These are phyloP conservation scores for Endothia cerciana DNA, from an alignment of 2,329 filamentous ascomycete genomes.

Conservation along the genomic window DNA sequence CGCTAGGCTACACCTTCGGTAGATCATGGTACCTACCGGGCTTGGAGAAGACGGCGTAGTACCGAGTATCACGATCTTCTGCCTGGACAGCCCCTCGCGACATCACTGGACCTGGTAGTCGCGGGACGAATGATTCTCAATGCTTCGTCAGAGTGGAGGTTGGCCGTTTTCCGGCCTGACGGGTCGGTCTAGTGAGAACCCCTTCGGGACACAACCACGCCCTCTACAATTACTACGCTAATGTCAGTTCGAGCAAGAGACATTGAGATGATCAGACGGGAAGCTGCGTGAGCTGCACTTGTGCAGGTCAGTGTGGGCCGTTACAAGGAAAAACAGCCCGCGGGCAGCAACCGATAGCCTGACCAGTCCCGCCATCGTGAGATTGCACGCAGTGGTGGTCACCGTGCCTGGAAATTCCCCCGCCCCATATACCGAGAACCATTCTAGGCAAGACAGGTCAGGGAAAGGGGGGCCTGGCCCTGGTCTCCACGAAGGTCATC, in stretches of 20 bases:
- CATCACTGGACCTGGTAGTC: background rate
- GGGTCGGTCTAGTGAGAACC: conserved; percentile 8
- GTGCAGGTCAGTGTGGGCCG: conserved; percentile 28
- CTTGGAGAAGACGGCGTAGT: background rate
- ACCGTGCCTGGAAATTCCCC: conserved; percentile 30
- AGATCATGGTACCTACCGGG: background rate
- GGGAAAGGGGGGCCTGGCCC: background rate
- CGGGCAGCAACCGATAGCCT: conserved; percentile 12
- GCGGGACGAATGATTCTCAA: background rate
- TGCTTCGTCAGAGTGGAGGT: conserved; percentile 1
- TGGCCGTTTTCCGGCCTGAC: conserved; percentile 1
- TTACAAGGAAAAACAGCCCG: conserved; percentile 14
- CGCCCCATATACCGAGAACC: conserved; percentile 23
- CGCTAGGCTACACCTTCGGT: conserved; percentile 7
- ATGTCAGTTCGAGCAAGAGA: conserved; percentile 5
- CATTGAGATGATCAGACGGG: conserved; percentile 13
- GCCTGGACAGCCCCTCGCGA: too few species aligned
- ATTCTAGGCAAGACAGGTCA: conserved; percentile 1
- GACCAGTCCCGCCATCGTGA: conserved; percentile 28
- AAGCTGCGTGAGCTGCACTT: conserved; percentile 31
- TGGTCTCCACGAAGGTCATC: conserved; percentile 12
- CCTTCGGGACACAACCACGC: conserved; percentile 11
- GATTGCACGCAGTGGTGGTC: conserved; percentile 27
- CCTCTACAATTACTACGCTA: conserved; percentile 8
- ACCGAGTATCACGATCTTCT: background rate